Evolutionary conservation across 2,329 filamentous ascomycete species (phyloP).

Genomic region (Penicillium sp.): DNA sequence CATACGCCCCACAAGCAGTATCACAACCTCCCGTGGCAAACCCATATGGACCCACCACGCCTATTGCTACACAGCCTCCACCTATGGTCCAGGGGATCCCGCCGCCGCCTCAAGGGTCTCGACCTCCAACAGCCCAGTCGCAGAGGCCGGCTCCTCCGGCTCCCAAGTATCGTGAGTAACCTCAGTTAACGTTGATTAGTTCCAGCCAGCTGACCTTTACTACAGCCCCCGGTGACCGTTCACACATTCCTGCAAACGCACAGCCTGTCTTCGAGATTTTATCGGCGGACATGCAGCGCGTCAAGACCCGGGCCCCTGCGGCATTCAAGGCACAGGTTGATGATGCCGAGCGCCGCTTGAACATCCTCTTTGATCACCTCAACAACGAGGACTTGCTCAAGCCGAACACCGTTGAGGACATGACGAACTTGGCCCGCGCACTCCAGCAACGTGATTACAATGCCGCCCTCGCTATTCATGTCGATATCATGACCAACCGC

Average conservation of each 20-base stretch:
- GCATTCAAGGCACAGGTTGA: slow-evolving; percentile 85
- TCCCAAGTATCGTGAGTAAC: slow-evolving; percentile 63
- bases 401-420: slow-evolving; percentile 60
- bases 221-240: slow-evolving; percentile 70
- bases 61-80: slow-evolving; percentile 42
- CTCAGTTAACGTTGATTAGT: background rate
- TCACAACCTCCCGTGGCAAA: slow-evolving; percentile 38
- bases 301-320: slow-evolving; percentile 80
- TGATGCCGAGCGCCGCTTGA: slow-evolving; percentile 89
- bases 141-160: slow-evolving; percentile 50
- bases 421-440: slow-evolving; percentile 56
- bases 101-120: slow-evolving; percentile 40
- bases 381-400: slow-evolving; percentile 92
- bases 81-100: slow-evolving; percentile 32
- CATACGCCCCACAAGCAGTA: slow-evolving; percentile 58
- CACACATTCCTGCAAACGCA: slow-evolving; percentile 76
- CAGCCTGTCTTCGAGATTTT: slow-evolving; percentile 79
- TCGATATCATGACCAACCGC: slow-evolving; percentile 73
- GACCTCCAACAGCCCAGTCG: slow-evolving; percentile 50
- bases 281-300: slow-evolving; percentile 78
- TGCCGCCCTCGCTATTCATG: slow-evolving; percentile 64
- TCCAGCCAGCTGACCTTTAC: slow-evolving; percentile 14
- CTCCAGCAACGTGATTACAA: slow-evolving; percentile 68
- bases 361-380: slow-evolving; percentile 91
- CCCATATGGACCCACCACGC: slow-evolving; percentile 46